Base-by-base conservation (phyloP, 148 eudicot genomes). In the Amaranthus hypochondriacus region DNA sequence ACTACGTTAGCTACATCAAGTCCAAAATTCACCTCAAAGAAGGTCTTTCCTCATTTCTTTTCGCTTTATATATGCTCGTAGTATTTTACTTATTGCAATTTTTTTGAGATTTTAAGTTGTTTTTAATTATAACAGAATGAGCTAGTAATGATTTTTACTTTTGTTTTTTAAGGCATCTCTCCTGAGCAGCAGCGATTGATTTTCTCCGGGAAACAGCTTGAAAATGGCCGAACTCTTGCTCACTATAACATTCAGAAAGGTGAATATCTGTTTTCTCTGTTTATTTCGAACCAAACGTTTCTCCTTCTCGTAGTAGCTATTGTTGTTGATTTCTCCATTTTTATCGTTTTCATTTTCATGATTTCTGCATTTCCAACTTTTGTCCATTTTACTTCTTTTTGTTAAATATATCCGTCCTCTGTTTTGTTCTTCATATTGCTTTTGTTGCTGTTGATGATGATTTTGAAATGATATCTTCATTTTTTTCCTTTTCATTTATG, bases 181-280 rank as follows among this genome's bases (percentile, higher is more conserved):
- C 56, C 70, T 18, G 43, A 67, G 0, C 56, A 67, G 44, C 70
- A 67, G 56, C 70, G 70, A 18, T 44, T 67, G 56, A 67, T 50
- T 15, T 67, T 49, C 56, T 6, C 44, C 10, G 70, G 70, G 7
- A 67, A 67, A 46, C 70, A 67, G 56, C 70, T 67, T 21, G 10
- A 21, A 49, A 44, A 67, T 50, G 70, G 10, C 44, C 44, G 44
- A 0, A 67, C 70, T 7, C 6, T 67, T 12, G 56, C 70, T 21
- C 43, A 67, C 46, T 67, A 50, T 55, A 67, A 67, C 56, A 50
- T 67, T 21, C 56, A 7, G 43, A 67, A 67, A 49, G 70, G 70
- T 67, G 9, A 28, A 28, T 46, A 59, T 5, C 15, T 66, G 42
- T 46, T 12, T 44, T 5, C 53, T 48, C 51, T 65, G 52, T 48